These are phyloP conservation scores for Epichloe uncinata DNA, from an alignment of 2,329 filamentous ascomycete genomes.

Conservation along the genomic window DNA sequence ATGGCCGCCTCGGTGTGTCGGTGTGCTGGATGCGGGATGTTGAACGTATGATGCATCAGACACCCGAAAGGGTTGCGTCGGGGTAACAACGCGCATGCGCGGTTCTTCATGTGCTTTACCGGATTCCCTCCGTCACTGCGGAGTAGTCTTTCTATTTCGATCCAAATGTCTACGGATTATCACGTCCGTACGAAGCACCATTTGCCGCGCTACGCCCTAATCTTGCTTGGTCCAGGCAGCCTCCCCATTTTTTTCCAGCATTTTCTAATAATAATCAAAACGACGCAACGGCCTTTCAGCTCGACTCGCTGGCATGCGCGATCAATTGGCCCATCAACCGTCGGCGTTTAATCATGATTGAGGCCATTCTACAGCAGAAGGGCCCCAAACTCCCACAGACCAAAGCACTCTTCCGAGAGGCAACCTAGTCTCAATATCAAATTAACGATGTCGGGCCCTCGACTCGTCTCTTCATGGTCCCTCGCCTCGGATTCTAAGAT, in stretches of 20 bases:
- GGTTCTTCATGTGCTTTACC: background rate
- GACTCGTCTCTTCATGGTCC: too few species aligned
- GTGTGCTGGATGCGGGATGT: too few species aligned
- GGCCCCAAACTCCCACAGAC: too few species aligned
- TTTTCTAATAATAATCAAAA: background rate
- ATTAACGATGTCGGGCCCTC: too few species aligned
- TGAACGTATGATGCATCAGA: too few species aligned
- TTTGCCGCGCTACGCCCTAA: too few species aligned
- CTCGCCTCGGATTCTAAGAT: too few species aligned
- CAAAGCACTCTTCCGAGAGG: too few species aligned
- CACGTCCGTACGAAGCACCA: background rate
- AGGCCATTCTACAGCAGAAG: too few species aligned
- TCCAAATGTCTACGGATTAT: background rate
- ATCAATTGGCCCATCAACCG: background rate
- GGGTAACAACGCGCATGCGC: background rate
- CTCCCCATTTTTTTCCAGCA: background rate
- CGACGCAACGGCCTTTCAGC: too few species aligned
- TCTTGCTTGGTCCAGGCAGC: background rate
- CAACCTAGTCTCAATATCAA: too few species aligned
- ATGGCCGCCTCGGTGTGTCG: too few species aligned
- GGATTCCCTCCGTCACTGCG: background rate
- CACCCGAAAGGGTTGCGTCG: background rate
- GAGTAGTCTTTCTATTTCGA: background rate
- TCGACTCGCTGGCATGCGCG: background rate
- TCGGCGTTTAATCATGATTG: background rate